Conservation (phyloP, 2,329 filamentous ascomycete species). For the Fusarium pseudograminearum region DNA sequence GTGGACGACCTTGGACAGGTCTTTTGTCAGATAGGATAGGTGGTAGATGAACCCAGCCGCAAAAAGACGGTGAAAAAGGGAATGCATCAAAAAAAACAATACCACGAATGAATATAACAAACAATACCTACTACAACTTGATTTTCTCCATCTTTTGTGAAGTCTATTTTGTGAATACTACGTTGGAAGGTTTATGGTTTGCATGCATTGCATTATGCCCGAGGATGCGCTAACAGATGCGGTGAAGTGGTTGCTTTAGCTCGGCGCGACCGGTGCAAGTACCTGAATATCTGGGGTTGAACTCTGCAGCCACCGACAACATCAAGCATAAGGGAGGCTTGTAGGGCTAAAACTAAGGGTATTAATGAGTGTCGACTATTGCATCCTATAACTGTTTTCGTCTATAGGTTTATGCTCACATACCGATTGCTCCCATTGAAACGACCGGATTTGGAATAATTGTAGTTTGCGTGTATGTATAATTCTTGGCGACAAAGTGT, state of each 20-base stretch:
- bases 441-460: slow-evolving; percentile 8
- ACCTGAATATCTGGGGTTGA: slow-evolving; percentile 30
- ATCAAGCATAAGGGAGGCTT: slow-evolving; percentile 12
- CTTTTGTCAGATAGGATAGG: slow-evolving; percentile 38
- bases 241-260: slow-evolving; percentile 37
- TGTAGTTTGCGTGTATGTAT: background rate
- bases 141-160: background rate
- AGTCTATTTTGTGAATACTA: background rate
- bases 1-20: slow-evolving; percentile 41
- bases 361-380: background rate
- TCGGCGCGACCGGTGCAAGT: slow-evolving; percentile 18
- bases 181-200: background rate
- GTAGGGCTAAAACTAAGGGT: slow-evolving; percentile 3
- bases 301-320: slow-evolving; percentile 28
- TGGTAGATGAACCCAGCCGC: slow-evolving; percentile 42
- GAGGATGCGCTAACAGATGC: slow-evolving; percentile 4
- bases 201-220: background rate
- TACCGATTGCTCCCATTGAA: background rate
- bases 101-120: slow-evolving; percentile 32
- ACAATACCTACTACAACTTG: slow-evolving; percentile 17
- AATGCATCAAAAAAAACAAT: slow-evolving; percentile 8
- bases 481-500: background rate
- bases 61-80: slow-evolving; percentile 28
- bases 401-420: background rate
- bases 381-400: slow-evolving; percentile 16